These are phyloP conservation scores for Kodamaea nitidulidarum DNA, from an alignment of 805 yeast genomes.

Conservation along the genomic window DNA sequence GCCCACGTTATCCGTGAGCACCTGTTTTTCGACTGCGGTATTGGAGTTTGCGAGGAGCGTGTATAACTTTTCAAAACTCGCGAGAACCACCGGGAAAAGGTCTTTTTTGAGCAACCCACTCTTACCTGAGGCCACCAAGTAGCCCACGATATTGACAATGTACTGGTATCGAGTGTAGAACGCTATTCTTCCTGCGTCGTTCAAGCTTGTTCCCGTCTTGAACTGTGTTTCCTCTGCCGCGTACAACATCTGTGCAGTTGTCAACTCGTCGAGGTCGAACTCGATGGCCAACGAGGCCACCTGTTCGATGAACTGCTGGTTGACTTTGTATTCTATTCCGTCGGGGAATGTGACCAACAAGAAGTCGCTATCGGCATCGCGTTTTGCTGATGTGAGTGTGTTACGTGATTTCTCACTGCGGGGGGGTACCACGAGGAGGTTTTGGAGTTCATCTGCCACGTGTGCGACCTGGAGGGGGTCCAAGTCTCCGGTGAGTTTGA, in stretches of 20 bases:
- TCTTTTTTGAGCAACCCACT: slow-evolving; percentile 18
- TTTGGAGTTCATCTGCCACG: slow-evolving; percentile 44
- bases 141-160: slow-evolving; percentile 61
- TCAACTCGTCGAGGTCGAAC: slow-evolving; percentile 62
- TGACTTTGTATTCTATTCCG: slow-evolving; percentile 58
- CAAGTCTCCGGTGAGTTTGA: slow-evolving; percentile 20
- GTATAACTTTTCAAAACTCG: slow-evolving; percentile 58
- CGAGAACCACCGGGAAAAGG: slow-evolving; percentile 43
- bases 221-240: slow-evolving; percentile 36
- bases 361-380: slow-evolving; percentile 17
- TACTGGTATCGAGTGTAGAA: slow-evolving; percentile 68
- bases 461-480: slow-evolving; percentile 23
- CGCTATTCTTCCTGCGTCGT: slow-evolving; percentile 63
- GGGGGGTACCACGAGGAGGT: slow-evolving; percentile 38
- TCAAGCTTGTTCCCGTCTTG: slow-evolving; percentile 45
- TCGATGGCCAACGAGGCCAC: slow-evolving; percentile 55
- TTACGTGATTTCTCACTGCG: slow-evolving; percentile 47
- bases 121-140: slow-evolving; percentile 19
- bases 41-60: slow-evolving; percentile 50
- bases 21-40: slow-evolving; percentile 42
- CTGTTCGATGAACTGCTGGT: slow-evolving; percentile 58
- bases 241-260: slow-evolving; percentile 65
- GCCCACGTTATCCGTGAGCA: slow-evolving; percentile 50
- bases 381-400: slow-evolving; percentile 29
- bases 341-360: slow-evolving; percentile 44